phyloP scores from a whole-genome alignment of 306 rosid species.

The Vigna trinervia region DNA sequence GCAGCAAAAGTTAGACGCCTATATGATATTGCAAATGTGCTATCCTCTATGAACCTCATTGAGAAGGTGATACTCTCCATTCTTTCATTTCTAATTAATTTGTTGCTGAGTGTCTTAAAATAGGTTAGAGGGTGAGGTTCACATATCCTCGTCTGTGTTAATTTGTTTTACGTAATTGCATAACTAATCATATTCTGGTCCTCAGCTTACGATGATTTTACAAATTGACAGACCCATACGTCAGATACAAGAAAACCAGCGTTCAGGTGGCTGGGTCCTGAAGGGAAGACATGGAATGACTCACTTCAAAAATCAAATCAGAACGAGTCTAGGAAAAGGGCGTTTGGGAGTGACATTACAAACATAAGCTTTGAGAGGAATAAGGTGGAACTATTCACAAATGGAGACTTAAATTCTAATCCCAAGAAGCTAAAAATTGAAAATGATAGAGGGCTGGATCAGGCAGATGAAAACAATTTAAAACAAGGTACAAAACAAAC shows the following conservation, averaged over 20 bases:
- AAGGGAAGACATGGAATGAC: constrained; percentile 49
- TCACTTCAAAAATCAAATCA: constrained; percentile 37
- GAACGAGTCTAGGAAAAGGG: constrained; percentile 67
- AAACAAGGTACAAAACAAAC: constrained; percentile 50
- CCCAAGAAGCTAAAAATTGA: constrained; percentile 46
- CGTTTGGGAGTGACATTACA: constrained; percentile 80
- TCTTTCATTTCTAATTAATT: neutral
- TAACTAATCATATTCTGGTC: neutral
- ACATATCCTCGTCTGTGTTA: neutral
- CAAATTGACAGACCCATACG: constrained; percentile 72
- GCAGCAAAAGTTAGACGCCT: constrained; percentile 97
- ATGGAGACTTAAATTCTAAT: constrained; percentile 43
- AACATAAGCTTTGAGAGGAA: constrained; percentile 64
- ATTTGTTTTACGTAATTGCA: neutral
- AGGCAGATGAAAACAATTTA: constrained; percentile 45
- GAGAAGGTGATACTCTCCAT: constrained; percentile 70
- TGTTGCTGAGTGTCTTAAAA: neutral
- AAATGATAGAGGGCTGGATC: constrained; percentile 34
- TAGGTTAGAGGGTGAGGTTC: neutral
- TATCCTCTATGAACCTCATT: constrained; percentile 84
- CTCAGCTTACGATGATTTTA: neutral
- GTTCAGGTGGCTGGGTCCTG: constrained; percentile 82
- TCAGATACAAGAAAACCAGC: constrained; percentile 85
- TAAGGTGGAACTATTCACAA: constrained; percentile 47
- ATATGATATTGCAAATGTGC: constrained; percentile 92